Conservation (phyloP, 495 filamentous ascomycete genomes). For the Penicillium daleae region DNA sequence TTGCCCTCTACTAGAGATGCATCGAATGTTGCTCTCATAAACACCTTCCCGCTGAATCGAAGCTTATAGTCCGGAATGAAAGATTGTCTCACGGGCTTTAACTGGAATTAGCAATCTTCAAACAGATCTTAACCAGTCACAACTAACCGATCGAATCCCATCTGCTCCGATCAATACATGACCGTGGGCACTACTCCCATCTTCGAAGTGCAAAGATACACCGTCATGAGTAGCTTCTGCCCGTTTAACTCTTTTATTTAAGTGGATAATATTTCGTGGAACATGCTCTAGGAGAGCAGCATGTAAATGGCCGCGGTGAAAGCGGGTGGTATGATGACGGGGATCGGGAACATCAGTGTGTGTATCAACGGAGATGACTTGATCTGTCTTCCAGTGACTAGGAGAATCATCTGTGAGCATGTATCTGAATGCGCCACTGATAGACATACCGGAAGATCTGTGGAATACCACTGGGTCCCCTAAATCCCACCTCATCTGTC, state of each 20-base stretch:
- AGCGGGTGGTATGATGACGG: slow-evolving; percentile 50
- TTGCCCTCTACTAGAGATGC: slow-evolving; percentile 39
- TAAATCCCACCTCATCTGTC: slow-evolving; percentile 43
- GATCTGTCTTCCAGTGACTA: slow-evolving; percentile 50
- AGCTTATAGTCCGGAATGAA: slow-evolving; percentile 47
- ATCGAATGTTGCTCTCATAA: slow-evolving; percentile 52
- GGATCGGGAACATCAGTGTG: slow-evolving; percentile 40
- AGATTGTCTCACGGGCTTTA: slow-evolving; percentile 35
- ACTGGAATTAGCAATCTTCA: not conserved
- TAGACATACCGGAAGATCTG: slow-evolving; percentile 34
- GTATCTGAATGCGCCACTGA: not conserved
- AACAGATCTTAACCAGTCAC: not conserved
- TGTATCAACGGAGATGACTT: slow-evolving; percentile 45
- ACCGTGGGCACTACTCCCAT: slow-evolving; percentile 34
- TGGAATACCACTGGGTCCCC: slow-evolving; percentile 45
- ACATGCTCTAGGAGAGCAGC: slow-evolving; percentile 47
- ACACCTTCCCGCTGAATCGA: slow-evolving; percentile 48
- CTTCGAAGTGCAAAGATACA: slow-evolving; percentile 34
- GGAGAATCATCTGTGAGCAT: not conserved
- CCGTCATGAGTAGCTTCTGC: slow-evolving; percentile 23
- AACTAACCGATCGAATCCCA: slow-evolving; percentile 39
- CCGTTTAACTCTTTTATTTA: slow-evolving; percentile 24
- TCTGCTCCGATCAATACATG: slow-evolving; percentile 42
- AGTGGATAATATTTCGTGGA: slow-evolving; percentile 33
- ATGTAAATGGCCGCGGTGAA: slow-evolving; percentile 52